phyloP scores from a whole-genome alignment of 2,329 filamentous ascomycete genomes.

The Xylaria digitata region DNA sequence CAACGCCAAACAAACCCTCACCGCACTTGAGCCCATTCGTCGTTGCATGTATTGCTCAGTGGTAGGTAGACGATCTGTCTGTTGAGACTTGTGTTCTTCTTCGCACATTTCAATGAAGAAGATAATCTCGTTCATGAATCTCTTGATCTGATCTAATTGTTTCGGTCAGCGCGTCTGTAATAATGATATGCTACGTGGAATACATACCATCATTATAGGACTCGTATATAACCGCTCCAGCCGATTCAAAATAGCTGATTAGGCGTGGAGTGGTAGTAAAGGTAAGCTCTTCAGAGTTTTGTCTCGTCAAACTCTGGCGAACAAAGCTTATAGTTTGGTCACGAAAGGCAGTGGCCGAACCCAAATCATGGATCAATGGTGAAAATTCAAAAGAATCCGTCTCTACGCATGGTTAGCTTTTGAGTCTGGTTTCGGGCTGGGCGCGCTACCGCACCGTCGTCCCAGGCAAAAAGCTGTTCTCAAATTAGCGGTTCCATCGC shows the following conservation, averaged over 20 bases:
- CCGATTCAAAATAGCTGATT: not conserved
- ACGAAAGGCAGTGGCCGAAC: not conserved
- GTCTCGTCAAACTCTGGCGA: not conserved
- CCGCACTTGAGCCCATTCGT: conserved; percentile 18
- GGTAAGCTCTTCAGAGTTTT: too few relatives aligned
- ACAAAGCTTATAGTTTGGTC: not conserved
- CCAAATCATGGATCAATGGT: not conserved
- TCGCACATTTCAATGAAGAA: conserved; percentile 21
- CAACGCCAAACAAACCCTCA: conserved; percentile 9
- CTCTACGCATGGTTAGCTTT: not conserved
- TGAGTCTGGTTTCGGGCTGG: not conserved
- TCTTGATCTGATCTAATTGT: not conserved
- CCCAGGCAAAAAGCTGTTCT: conserved; percentile 10
- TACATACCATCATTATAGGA: conserved; percentile 8
- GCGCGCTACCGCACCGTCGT: not conserved
- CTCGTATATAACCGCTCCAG: not conserved
- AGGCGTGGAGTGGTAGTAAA: not conserved
- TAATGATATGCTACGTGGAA: too few relatives aligned
- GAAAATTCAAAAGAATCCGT: conserved; percentile 12
- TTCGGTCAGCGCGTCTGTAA: not conserved
- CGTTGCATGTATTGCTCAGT: conserved; percentile 13
- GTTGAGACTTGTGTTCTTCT: conserved; percentile 13
- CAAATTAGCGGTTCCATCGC: not conserved
- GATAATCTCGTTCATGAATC: not conserved
- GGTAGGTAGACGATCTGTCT: not conserved